Base-by-base conservation (phyloP, 805 yeast species). In the Saccharomyces eubayanus region DNA sequence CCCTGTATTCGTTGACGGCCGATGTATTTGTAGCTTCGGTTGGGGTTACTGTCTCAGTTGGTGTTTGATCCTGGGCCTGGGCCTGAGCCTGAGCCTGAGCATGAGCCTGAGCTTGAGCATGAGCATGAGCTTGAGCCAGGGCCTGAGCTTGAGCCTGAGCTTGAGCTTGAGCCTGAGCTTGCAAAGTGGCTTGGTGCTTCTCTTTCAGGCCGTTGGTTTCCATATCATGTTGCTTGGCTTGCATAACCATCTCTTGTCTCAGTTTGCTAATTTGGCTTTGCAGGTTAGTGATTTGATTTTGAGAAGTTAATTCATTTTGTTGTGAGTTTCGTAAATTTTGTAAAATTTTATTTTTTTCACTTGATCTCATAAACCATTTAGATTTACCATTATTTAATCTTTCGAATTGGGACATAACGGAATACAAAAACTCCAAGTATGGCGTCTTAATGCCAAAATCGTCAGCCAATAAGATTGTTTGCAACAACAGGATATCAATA, bases 381-480 rank as follows among this genome's bases (percentile, higher is more conserved):
- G 75, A 64, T 24, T 69, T 60, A 28, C 74, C 73, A n/a, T 59
- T 55, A 57, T 82, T 83, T 55, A 79, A 70, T 55, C 74, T 77
- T 53, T 74, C 77, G 52, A 74, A 77, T 66, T 86, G 91, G 58
- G 87, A 82, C 74, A 86, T 73, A 52, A 83, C 78, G 2, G 96
- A 89, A 66, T 89, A 91, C 54, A 89, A 72, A 61, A 88, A 88
- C 71, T 91, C 97, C 67, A 91, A 75, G 67, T 91, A 91, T 1
- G 97, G 97, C 0, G 97, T 89, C 66, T 86, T 85, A 52, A 89
- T 83, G 49, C 85, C 84, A 65, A 81, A 80, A 66, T 90, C 96
- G 71, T 90, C 96, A n/a, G 94, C 96, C 54, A 90, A 74, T 53
- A 91, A 73, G 51, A 91, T 91, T 5, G 96, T 96, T 65, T 89